These are phyloP conservation scores for Leucosporidium scottii DNA, from an alignment of 768 basidiomycete genomes.

Conservation along the genomic window DNA sequence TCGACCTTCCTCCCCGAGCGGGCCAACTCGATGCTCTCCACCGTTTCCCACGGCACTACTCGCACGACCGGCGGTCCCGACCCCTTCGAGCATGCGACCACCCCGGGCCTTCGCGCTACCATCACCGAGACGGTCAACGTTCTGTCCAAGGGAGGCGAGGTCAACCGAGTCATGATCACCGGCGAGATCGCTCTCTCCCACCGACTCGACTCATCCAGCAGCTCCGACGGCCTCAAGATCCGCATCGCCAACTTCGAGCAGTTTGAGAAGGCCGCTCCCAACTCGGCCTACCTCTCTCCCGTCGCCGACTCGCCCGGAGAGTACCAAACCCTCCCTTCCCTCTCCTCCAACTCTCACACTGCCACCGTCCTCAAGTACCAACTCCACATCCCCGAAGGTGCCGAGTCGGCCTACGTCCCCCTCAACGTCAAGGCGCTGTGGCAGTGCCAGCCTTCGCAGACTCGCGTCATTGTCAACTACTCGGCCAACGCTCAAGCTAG, in stretches of 20 bases:
- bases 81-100: constrained; percentile 25
- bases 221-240: constrained; percentile 37
- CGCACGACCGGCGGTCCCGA: constrained; percentile 6
- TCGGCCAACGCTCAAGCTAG: constrained; percentile 28
- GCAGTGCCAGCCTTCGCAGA: constrained; percentile 42
- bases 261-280: constrained; percentile 47
- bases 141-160: constrained; percentile 40
- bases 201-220: constrained; percentile 8
- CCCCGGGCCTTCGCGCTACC: constrained; percentile 41
- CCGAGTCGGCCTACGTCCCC: constrained; percentile 34
- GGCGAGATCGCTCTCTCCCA: constrained; percentile 43
- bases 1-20: constrained; percentile 8
- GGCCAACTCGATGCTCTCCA: constrained; percentile 32
- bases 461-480: constrained; percentile 44
- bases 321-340: constrained; percentile 40
- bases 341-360: constrained; percentile 23
- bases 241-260: constrained; percentile 41
- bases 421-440: constrained; percentile 43
- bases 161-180: constrained; percentile 42
- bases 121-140: constrained; percentile 46
- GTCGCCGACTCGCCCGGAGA: constrained; percentile 37
- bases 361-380: constrained; percentile 46
- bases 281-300: constrained; percentile 42
- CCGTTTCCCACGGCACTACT: constrained; percentile 22
- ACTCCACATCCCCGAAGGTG: constrained; percentile 37